Conservation (phyloP, 208 protist species). For the Trypanosoma melophagium region DNA sequence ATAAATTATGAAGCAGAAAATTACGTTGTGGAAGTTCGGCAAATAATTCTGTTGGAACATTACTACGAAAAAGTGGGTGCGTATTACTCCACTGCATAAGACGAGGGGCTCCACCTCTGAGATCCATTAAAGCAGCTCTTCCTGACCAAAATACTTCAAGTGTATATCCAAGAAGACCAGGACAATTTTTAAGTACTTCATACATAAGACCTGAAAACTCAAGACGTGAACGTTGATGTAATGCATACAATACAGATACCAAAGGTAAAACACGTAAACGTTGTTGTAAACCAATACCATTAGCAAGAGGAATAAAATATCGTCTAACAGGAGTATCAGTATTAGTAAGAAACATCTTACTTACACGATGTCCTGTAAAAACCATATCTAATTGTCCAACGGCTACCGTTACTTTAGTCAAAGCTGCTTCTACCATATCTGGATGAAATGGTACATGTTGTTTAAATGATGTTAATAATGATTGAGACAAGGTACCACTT, state of each 20-base stretch:
- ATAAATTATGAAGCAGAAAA: conserved; percentile 59
- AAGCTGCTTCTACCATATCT: conserved; percentile 31
- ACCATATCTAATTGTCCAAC: conserved; percentile 76
- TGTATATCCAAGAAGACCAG: conserved; percentile 65
- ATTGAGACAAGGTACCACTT: no score
- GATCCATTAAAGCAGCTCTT: conserved; percentile 49
- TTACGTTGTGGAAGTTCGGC: conserved; percentile 73
- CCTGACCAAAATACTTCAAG: conserved; percentile 70
- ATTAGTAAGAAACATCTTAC: conserved; percentile 52
- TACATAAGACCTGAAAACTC: conserved; percentile 81
- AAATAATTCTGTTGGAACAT: conserved; percentile 71
- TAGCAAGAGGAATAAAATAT: conserved; percentile 65
- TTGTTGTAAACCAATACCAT: conserved; percentile 68
- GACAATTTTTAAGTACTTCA: conserved; percentile 78
- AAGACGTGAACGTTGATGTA: conserved; percentile 60
- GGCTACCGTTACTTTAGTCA: conserved; percentile 57
- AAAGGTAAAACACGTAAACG: conserved; percentile 80
- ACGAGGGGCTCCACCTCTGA: conserved; percentile 40
- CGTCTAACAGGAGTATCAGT: conserved; percentile 47
- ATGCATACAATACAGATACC: conserved; percentile 61
- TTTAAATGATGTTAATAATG: background rate
- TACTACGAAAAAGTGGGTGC: conserved; percentile 41
- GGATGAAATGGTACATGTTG: conserved; percentile 2
- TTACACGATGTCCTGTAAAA: conserved; percentile 59
- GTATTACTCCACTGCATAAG: conserved; percentile 51